Conservation (phyloP, 164 flowering plant species). For the Warburgia ugandensis region DNA sequence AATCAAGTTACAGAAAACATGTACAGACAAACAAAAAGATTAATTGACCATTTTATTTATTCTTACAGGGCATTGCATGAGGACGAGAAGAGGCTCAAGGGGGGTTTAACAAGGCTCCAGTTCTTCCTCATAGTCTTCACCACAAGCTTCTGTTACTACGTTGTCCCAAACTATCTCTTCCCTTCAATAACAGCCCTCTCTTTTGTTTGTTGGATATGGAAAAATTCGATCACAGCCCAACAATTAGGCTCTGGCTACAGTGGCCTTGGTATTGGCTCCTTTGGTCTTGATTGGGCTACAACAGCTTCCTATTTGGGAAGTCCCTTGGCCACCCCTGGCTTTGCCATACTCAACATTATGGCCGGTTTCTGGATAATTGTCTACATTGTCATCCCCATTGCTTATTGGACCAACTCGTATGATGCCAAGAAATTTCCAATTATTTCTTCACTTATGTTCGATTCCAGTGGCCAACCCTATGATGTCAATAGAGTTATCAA, state of each 20-base stretch:
- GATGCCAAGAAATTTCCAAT: constrained; percentile 50
- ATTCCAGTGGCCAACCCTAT: constrained; percentile 26
- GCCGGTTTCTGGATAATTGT: constrained; percentile 30
- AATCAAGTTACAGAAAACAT: too few species aligned
- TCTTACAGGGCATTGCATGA: constrained; percentile 55
- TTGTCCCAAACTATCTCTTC: constrained; percentile 33
- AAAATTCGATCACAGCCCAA: constrained; percentile 30
- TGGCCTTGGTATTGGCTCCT: constrained; percentile 57
- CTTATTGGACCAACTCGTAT: constrained; percentile 46
- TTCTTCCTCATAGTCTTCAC: constrained; percentile 44
- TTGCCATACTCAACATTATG: constrained; percentile 34
- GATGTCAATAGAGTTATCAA: constrained; percentile 28
- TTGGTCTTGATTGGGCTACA: constrained; percentile 53
- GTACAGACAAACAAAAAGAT: too few species aligned
- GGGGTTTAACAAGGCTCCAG: constrained; percentile 50
- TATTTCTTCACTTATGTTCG: constrained; percentile 36
- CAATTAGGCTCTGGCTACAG: constrained; percentile 48
- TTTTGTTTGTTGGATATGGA: constrained; percentile 50
- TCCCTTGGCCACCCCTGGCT: constrained; percentile 55
- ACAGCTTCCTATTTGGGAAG: constrained; percentile 35
- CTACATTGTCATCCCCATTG: constrained; percentile 35
- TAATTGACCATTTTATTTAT: background rate
- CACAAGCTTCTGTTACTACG: constrained; percentile 39
- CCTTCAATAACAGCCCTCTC: constrained; percentile 48
- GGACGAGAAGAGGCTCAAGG: constrained; percentile 33